Base-by-base conservation (phyloP, 2,329 filamentous ascomycete species). In the Lasiodiplodia sp. region DNA sequence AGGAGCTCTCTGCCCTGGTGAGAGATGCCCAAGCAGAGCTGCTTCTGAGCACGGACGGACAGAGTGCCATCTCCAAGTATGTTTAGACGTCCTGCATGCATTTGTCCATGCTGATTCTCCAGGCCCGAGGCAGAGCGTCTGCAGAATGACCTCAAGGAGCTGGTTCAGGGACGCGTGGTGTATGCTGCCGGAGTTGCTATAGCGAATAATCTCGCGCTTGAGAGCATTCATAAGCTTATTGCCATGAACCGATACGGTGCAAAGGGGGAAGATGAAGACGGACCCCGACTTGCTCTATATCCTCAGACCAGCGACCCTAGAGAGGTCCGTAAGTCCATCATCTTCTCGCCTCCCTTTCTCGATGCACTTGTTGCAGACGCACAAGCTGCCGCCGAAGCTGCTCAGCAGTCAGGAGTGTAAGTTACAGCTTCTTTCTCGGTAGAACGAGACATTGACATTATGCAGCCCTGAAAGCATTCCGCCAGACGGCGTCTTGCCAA, bases 1-100 rank as follows among this genome's bases (percentile, higher is more conserved):
- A 64, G n/a, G 60, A 38, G 28, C 60, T 64, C 37, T n/a, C 47
- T 5, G n/a, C n/a, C 8, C 47, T 64, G 4, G 60, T 64, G 11
- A 64, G 47, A 25, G 31, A 40, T 12, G 31, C 31, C 18, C n/a
- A 18, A 18, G 47, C 60, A 23, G 44, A 64, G 21, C 28, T 74
- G 25, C 65, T 79, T 21, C 68, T 77, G 18, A 78, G 74, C 66
- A 66, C 68, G 38, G 71, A 77, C 25, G 65, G 70, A 4, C 66
- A 68, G n/a, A 68, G 69, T n/a, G 71, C 78, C 38, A 66, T 79
- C 57, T 53, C 76, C 6, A 72, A 73, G 72, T 71, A 67, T 55
- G 70, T 49, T n/a, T 10, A 14, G 8, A 21, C 18, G 23, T 38
- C n/a, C 21, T 44, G 40, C 44, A 18, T 38, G 4, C 53, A 31